Base-by-base conservation (phyloP, 1,284 basidiomycete genomes). In the Exsudoporus floridanus region DNA sequence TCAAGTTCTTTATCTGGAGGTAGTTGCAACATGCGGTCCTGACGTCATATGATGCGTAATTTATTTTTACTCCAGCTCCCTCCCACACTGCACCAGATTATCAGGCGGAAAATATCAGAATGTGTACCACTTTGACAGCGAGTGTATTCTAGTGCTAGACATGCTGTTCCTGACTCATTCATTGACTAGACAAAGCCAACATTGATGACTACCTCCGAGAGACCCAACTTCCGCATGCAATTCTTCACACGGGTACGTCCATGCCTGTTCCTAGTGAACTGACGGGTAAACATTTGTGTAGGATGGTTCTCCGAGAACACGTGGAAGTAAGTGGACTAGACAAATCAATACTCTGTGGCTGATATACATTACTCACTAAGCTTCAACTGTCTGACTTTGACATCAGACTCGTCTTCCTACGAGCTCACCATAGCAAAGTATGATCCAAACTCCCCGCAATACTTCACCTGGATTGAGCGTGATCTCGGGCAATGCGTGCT, bases 1-100 rank as follows among this genome's bases (percentile, higher is more conserved):
- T 70, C 46, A 67, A 72, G 54, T 66, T 65, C 49, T 60, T 70
- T n/a, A 44, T 70, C 37, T 72, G 62, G 61, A 70, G 66, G 70
- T 58, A 47, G 42, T 14, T n/a, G 7, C 8, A 34, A 13, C 12
- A 31, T 7, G 14, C 4, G 3, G 0, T 21, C 34, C 4, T 18
- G 12, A 8, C 44, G 35, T 43, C 14, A 8, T 5, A 8, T 37
- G n/a, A 3, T 39, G n/a, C 21, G 4, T 43, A 27, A 54, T 7
- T 12, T 39, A n/a, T 19, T 7, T 3, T 36, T 19, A 14, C 38
- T 37, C 25, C 28, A 71, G 64, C 53, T 70, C 69, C n/a, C 52
- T 70, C 14, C 69, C 64, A 18, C 25, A 56, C 44, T 7, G 35
- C n/a, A 54, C 57, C 13, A 60, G 40, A 38, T 14, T 50, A 16